These are phyloP conservation scores for Gyrodon lividus DNA, from an alignment of 768 basidiomycete species.

Conservation along the genomic window DNA sequence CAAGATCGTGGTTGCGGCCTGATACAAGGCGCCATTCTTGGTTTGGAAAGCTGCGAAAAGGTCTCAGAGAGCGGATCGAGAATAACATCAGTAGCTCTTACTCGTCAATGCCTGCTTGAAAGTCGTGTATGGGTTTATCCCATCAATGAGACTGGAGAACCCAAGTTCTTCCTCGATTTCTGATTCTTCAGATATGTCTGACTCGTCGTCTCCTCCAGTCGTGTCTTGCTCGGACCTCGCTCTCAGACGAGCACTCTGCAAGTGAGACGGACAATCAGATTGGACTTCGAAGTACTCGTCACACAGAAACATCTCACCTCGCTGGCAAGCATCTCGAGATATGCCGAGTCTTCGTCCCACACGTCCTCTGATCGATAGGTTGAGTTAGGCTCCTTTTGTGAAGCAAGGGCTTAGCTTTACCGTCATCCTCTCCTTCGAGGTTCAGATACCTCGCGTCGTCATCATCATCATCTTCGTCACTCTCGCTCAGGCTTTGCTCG, in stretches of 20 bases:
- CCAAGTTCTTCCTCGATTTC: conserved; percentile 81
- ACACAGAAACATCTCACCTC: conserved; percentile 48
- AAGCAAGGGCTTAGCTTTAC: conserved; percentile 29
- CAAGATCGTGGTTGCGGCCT: conserved; percentile 69
- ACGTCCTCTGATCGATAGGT: conserved; percentile 62
- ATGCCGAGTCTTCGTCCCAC: conserved; percentile 88
- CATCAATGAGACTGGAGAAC: conserved; percentile 82
- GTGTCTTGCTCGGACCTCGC: conserved; percentile 50
- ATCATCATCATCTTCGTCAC: conserved; percentile 44
- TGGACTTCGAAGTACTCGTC: neutral
- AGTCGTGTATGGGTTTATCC: conserved; percentile 69
- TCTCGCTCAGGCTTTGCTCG: conserved; percentile 47
- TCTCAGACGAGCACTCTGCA: conserved; percentile 70
- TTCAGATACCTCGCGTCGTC: conserved; percentile 56
- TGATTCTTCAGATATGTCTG: conserved; percentile 50
- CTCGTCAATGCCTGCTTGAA: conserved; percentile 80
- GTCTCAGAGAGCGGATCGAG: conserved; percentile 6
- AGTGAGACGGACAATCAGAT: neutral
- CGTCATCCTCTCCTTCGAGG: conserved; percentile 64
- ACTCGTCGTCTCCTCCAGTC: conserved; percentile 28
- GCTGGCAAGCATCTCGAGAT: conserved; percentile 81
- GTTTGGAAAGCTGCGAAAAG: conserved; percentile 65
- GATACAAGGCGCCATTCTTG: conserved; percentile 65
- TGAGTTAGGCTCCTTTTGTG: neutral
- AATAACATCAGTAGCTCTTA: conserved; percentile 35